Percentiles rank a stretch among this genome's conserved stretches.
Evolutionary conservation across 805 yeast species (phyloP).

Genomic region (Lipomyces kockii): DNA sequence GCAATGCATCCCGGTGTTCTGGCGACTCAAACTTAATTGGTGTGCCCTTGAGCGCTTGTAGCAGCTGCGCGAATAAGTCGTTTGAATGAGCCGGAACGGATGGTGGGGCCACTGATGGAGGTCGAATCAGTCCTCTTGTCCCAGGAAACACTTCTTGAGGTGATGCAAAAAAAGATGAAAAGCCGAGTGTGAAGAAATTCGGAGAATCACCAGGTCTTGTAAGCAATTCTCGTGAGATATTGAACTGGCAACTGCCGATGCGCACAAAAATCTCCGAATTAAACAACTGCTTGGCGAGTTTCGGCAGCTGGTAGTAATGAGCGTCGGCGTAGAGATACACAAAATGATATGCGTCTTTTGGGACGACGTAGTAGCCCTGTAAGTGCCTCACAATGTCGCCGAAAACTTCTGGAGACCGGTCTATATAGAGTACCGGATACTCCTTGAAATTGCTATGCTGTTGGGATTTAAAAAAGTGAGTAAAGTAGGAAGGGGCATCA

Average conservation of each 20-base stretch:
- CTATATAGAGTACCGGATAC: constrained; percentile 58
- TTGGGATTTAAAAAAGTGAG: constrained; percentile 59
- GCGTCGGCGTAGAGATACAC: constrained; percentile 71
- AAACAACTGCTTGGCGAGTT: constrained; percentile 55
- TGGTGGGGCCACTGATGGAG: constrained; percentile 75
- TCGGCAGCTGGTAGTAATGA: constrained; percentile 66
- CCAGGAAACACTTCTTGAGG: constrained; percentile 50
- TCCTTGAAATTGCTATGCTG: constrained; percentile 46
- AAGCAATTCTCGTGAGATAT: constrained; percentile 61
- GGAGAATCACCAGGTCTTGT: constrained; percentile 69
- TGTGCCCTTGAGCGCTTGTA: constrained; percentile 63
- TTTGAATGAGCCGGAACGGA: constrained; percentile 59
- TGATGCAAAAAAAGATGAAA: constrained; percentile 57
- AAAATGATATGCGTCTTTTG: constrained; percentile 64
- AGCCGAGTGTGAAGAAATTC: constrained; percentile 72
- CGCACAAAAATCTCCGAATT: constrained; percentile 60
- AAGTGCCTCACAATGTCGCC: constrained; percentile 69
- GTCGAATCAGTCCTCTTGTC: constrained; percentile 59
- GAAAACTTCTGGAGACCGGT: constrained; percentile 73
- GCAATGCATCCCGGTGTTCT: constrained; percentile 59
- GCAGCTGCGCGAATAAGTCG: constrained; percentile 57
- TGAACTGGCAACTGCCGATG: constrained; percentile 66
- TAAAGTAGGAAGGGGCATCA: constrained; percentile 84
- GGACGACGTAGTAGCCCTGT: constrained; percentile 70
- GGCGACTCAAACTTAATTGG: constrained; percentile 54